Evolutionary conservation across 2,329 filamentous ascomycete genomes (phyloP).

Genomic region (Malbranchea zuffiana): DNA sequence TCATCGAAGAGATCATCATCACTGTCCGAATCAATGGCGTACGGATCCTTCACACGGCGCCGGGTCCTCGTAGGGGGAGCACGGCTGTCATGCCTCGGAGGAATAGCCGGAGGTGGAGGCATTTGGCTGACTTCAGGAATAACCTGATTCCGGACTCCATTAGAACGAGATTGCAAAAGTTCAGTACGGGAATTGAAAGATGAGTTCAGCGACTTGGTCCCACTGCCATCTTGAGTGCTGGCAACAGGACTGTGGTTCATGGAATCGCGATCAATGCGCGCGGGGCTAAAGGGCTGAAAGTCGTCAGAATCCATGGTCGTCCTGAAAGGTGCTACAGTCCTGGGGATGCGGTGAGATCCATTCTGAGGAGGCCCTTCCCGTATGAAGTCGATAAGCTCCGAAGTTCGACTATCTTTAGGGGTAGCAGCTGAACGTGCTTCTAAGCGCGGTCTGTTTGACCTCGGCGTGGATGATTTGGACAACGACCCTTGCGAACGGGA

Average conservation of each 20-base stretch:
- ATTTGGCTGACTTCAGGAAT: neutral
- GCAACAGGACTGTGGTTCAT: constrained; percentile 29
- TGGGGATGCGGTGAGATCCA: constrained; percentile 61
- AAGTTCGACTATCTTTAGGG: constrained; percentile 55
- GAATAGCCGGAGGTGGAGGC: constrained; percentile 13
- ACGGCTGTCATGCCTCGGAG: neutral
- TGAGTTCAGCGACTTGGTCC: constrained; percentile 44
- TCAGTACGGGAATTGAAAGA: constrained; percentile 66
- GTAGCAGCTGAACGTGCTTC: constrained; percentile 62
- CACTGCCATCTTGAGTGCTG: constrained; percentile 40
- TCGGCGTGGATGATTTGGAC: constrained; percentile 4
- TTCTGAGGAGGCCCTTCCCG: constrained; percentile 64
- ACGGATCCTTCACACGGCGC: constrained; percentile 72
- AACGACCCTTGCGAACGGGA: constrained; percentile 17
- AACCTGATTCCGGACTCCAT: constrained; percentile 19
- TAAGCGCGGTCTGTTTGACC: constrained; percentile 38
- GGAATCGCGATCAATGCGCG: constrained; percentile 21
- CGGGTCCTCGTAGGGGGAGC: constrained; percentile 56
- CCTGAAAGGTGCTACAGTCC: constrained; percentile 73
- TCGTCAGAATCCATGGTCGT: constrained; percentile 80
- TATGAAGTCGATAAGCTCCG: constrained; percentile 92
- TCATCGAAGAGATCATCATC: constrained; percentile 56
- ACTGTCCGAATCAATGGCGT: constrained; percentile 71
- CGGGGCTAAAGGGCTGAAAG: constrained; percentile 29
- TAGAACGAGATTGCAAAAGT: constrained; percentile 41